Evolutionary conservation across 805 yeast species (phyloP).

Genomic region (Starmera amethionina): DNA sequence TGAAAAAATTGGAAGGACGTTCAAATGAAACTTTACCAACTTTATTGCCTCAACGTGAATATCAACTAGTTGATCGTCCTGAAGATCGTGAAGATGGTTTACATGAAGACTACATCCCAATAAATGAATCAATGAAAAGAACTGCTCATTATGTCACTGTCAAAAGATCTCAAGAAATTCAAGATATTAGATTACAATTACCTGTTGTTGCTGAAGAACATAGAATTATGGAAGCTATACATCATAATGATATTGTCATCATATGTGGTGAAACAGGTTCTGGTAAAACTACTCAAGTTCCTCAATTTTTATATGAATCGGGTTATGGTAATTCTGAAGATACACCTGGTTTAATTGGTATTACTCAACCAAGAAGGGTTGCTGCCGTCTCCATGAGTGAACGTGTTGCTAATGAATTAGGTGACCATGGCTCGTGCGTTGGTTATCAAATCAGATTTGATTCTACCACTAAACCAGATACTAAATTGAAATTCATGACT

Average conservation of each 20-base stretch:
- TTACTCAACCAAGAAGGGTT: constrained; percentile 92
- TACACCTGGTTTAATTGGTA: constrained; percentile 89
- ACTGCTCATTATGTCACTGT: constrained; percentile 63
- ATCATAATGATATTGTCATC: constrained; percentile 82
- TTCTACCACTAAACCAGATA: constrained; percentile 48
- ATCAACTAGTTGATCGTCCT: constrained; percentile 46
- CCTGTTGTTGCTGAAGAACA: constrained; percentile 93
- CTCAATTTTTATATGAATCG: constrained; percentile 88
- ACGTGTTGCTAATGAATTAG: constrained; percentile 69
- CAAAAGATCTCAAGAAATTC: constrained; percentile 55
- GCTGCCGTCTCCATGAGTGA: constrained; percentile 90
- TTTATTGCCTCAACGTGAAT: constrained; percentile 35
- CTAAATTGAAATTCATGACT: constrained; percentile 82
- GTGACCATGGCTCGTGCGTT: constrained; percentile 58
- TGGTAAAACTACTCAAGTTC: constrained; percentile 97
- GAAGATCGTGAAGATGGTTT: constrained; percentile 70
- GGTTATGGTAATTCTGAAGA: constrained; percentile 67
- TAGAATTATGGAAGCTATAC: constrained; percentile 88
- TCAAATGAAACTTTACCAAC: constrained; percentile 27
- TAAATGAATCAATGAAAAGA: constrained; percentile 39
- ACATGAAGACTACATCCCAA: constrained; percentile 52
- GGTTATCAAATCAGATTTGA: constrained; percentile 83
- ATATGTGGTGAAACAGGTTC: constrained; percentile 98
- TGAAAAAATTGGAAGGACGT: constrained; percentile 54
- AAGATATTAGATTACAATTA: constrained; percentile 53